Conservation (phyloP, 768 basidiomycete genomes). For the Auricularia heimuer region DNA sequence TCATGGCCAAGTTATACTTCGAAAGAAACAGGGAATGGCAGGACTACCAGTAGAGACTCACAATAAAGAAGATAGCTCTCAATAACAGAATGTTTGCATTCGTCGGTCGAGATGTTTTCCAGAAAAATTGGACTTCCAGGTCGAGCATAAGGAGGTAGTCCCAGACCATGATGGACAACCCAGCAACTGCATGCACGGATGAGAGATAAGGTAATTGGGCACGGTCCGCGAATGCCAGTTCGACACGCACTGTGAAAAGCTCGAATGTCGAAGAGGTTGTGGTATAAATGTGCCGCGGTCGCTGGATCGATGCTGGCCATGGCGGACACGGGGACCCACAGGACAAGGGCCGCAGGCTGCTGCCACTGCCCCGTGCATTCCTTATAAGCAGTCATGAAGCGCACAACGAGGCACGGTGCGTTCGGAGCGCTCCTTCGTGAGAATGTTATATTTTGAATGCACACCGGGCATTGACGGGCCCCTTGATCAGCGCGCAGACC, state of each 20-base stretch:
- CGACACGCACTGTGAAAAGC: neutral
- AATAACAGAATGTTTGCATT: neutral
- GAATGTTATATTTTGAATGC: neutral
- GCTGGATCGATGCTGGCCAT: neutral
- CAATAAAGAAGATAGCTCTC: neutral
- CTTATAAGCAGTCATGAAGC: neutral
- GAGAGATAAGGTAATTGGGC: neutral
- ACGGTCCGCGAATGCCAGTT: neutral
- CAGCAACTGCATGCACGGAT: neutral
- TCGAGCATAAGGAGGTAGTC: neutral
- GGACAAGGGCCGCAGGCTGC: neutral
- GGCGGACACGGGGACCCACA: neutral
- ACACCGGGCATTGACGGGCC: neutral
- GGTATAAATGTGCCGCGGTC: neutral
- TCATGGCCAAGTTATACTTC: neutral
- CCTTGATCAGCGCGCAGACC: neutral
- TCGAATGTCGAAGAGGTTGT: neutral
- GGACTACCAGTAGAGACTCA: neutral
- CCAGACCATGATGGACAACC: neutral
- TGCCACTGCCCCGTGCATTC: neutral
- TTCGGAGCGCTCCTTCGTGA: neutral
- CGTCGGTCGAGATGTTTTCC: neutral
- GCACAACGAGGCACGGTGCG: neutral
- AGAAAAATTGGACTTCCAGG: neutral
- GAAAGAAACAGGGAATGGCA: neutral